Base-by-base conservation (phyloP, 176 grass and related monocot species). In the Microstegium vimineum region DNA sequence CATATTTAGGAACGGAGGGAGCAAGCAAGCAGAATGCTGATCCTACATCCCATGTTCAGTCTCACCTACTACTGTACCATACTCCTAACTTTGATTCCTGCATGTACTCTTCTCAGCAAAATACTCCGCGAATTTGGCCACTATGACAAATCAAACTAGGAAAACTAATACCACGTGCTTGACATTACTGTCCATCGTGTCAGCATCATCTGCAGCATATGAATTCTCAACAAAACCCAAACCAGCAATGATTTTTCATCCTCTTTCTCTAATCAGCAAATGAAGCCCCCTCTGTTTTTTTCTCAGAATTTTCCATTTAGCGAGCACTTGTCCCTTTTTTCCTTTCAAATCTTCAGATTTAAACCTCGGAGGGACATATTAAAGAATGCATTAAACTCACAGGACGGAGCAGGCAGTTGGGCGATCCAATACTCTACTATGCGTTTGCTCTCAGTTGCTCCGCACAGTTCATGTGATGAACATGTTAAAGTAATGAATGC, bases 381-480 rank as follows among this genome's bases (percentile, higher is more conserved):
- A 30, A 85, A 81, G 54, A 36, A 81, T 36, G 54, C 56, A 81
- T 76, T 33, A 22, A 85, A 81, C 49, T 62, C 42, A 57, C 25
- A 73, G 20, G 67, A 74, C n/a, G 46, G 40, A 32, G 10, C 51
- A 17, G 63, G 41, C 52, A 35, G 71, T 69, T 89, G 40, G 82
- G 40, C 71, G 46, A 76, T 63, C 74, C 51, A 75, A 62, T n/a
- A n/a, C n/a, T 71, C 52, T 26, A 40, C 62, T 42, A 23, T 16
- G 63, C 70, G 69, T 35, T 42, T 85, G 76, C 65, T 79, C 70
- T 74, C 76, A 64, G 38, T 52, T 85, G 37, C 66, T 75, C 26
- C 71, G 75, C n/a, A 81, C 43, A 77, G 35, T 77, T 82, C 77
- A 81, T 82, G 72, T 72, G 83, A 85, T 77, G 87, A 77, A 77